phyloP scores from a whole-genome alignment of 139 green algal species.

The Mesostigma viride region DNA sequence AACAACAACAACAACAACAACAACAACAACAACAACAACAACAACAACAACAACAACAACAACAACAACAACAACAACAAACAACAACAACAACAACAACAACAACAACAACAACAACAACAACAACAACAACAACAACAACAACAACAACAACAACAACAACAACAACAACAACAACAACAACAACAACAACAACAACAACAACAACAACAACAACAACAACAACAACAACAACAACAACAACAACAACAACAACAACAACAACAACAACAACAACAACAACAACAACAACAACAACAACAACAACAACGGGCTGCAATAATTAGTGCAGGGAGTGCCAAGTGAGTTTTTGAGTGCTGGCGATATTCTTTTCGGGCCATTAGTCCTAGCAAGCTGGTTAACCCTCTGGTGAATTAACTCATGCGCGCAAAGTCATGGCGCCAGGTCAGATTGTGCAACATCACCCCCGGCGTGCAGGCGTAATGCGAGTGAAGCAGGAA shows the following conservation, averaged over 20 bases:
- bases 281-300: neutral
- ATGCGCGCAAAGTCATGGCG: too few species aligned
- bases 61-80: too few species aligned
- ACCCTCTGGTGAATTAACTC: too few species aligned
- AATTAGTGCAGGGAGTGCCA: neutral
- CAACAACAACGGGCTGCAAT: neutral
- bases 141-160: conserved; percentile 7
- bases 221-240: neutral
- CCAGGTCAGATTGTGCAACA: too few species aligned
- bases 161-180: neutral
- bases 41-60: too few species aligned
- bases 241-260: neutral
- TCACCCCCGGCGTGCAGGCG: too few species aligned
- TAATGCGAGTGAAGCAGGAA: too few species aligned
- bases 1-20: too few species aligned
- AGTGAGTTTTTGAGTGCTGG: neutral
- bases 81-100: too few species aligned
- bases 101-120: conserved; percentile 27
- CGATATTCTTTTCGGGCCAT: neutral
- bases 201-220: neutral
- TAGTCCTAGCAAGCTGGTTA: too few species aligned
- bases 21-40: too few species aligned
- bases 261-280: neutral
- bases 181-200: neutral
- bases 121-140: conserved; percentile 30